Conservation (phyloP, 768 basidiomycete species). For the Suillus lakei region DNA sequence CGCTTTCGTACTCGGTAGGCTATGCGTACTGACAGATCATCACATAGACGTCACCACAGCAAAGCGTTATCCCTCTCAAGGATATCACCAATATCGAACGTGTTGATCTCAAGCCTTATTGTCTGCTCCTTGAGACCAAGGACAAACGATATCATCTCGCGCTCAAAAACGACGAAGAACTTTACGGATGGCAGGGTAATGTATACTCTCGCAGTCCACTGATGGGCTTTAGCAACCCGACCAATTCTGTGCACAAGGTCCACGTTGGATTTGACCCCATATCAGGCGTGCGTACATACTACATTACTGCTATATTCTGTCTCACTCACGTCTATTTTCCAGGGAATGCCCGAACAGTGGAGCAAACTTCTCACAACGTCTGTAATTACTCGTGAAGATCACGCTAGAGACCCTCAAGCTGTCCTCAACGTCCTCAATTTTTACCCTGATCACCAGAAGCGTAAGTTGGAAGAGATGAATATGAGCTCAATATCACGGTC, state of each 20-base stretch:
- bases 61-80: constrained; percentile 65
- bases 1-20: neutral
- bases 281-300: constrained; percentile 68
- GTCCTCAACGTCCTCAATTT: constrained; percentile 98
- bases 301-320: neutral
- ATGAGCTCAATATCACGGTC: constrained; percentile 31
- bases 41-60: constrained; percentile 54
- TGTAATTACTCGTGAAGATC: constrained; percentile 97
- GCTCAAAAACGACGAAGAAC: constrained; percentile 91
- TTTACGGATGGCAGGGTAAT: constrained; percentile 99
- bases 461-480: constrained; percentile 78
- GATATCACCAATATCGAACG: constrained; percentile 91
- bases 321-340: constrained; percentile 1
- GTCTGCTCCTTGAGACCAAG: constrained; percentile 83
- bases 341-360: constrained; percentile 99
- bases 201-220: constrained; percentile 91
- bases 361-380: constrained; percentile 95
- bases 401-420: constrained; percentile 95
- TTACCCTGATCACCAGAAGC: constrained; percentile 97
- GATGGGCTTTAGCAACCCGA: constrained; percentile 93
- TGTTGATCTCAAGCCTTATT: constrained; percentile 94
- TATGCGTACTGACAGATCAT: constrained; percentile 13
- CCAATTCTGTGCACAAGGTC: constrained; percentile 98
- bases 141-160: constrained; percentile 82
- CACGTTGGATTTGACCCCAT: constrained; percentile 97